Evolutionary conservation across 495 filamentous ascomycete species (phyloP).

Genomic region (Neurospora terricola): DNA sequence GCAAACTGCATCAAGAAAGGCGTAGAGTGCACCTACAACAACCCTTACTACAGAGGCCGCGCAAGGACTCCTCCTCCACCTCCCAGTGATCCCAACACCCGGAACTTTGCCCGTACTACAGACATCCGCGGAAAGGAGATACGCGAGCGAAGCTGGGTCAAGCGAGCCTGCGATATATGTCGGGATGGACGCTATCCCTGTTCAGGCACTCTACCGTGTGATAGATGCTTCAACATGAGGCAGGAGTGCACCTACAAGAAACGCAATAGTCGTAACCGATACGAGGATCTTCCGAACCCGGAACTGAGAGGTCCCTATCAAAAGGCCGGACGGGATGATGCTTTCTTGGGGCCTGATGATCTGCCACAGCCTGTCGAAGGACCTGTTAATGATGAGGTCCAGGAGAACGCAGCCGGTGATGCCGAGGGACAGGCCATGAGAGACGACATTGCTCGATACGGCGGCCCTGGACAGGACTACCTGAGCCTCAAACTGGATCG

Average conservation of each 20-base stretch:
- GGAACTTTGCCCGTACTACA: slow-evolving; percentile 1
- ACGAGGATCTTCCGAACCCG: background rate
- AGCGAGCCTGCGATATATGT: slow-evolving; percentile 14
- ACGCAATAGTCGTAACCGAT: background rate
- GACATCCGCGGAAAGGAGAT: slow-evolving; percentile 5
- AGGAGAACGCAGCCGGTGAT: background rate
- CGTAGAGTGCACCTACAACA: slow-evolving; percentile 11
- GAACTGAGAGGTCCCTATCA: background rate
- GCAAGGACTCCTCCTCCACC: slow-evolving; percentile 12
- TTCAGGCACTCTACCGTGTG: slow-evolving; percentile 13
- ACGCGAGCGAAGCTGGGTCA: slow-evolving; percentile 10
- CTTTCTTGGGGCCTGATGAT: background rate
- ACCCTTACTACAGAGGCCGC: slow-evolving; percentile 7
- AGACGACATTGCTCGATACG: background rate
- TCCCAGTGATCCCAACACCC: slow-evolving; percentile 2
- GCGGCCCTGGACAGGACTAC: background rate
- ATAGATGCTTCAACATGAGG: slow-evolving; percentile 9
- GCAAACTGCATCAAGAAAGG: slow-evolving; percentile 9
- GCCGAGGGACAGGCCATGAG: background rate
- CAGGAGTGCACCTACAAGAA: slow-evolving; percentile 13
- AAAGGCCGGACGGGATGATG: background rate
- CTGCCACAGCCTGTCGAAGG: background rate
- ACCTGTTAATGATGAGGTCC: background rate
- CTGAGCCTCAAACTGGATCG: slow-evolving; percentile 1
- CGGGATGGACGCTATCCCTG: slow-evolving; percentile 4